Evolutionary conservation across 2,329 filamentous ascomycete species (phyloP).

Genomic region (Penicillium palitans): DNA sequence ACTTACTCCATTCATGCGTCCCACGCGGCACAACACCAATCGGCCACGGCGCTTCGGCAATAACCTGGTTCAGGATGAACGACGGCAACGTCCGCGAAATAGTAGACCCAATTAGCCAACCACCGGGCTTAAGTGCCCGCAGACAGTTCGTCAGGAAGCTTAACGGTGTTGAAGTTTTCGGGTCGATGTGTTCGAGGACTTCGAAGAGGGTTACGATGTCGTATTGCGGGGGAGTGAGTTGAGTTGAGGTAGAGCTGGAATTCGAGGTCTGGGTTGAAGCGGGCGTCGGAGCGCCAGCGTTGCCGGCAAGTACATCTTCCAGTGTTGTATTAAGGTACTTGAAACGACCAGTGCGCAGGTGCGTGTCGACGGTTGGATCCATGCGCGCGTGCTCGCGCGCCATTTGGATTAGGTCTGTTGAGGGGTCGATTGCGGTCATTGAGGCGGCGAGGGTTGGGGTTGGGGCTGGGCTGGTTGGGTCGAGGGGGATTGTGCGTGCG

Average conservation of each 20-base stretch:
- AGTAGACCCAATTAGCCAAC: constrained; percentile 89
- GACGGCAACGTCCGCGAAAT: constrained; percentile 87
- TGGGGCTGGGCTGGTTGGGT: constrained; percentile 14
- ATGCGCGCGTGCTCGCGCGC: constrained; percentile 72
- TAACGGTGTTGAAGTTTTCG: constrained; percentile 72
- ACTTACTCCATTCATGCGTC: constrained; percentile 96
- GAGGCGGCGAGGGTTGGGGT: constrained; percentile 42
- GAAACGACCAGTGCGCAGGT: constrained; percentile 57
- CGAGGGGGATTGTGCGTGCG: constrained; percentile 42
- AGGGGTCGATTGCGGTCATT: constrained; percentile 50
- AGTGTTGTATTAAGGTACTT: constrained; percentile 74
- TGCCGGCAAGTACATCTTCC: constrained; percentile 52
- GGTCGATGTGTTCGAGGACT: constrained; percentile 87
- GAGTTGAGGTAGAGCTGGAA: not conserved
- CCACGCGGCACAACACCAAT: constrained; percentile 80
- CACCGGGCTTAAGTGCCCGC: constrained; percentile 77
- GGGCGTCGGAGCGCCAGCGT: constrained; percentile 3
- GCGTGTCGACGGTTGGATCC: constrained; percentile 65
- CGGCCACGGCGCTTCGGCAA: constrained; percentile 76
- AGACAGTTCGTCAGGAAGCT: constrained; percentile 58
- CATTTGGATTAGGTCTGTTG: constrained; percentile 53
- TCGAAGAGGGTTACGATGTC: constrained; percentile 90
- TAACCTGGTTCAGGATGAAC: constrained; percentile 87
- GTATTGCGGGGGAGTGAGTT: constrained; percentile 46
- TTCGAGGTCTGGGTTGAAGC: not conserved